These are phyloP conservation scores for Clavaria fumosa DNA, from an alignment of 768 basidiomycete genomes.

Conservation along the genomic window DNA sequence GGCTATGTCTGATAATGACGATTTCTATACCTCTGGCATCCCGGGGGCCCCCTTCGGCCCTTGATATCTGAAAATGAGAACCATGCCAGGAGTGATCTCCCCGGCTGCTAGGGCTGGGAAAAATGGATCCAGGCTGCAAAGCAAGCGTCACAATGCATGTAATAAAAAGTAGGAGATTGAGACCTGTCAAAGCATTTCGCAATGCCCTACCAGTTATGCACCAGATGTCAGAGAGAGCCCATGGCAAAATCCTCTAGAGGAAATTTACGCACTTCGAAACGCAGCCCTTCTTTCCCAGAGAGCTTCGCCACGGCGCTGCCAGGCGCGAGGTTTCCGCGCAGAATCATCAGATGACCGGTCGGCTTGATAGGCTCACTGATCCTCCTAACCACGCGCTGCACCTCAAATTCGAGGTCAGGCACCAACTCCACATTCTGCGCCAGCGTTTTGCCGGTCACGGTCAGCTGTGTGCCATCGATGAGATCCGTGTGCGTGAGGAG, in stretches of 20 bases:
- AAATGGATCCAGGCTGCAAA: slow-evolving; percentile 43
- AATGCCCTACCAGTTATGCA: slow-evolving; percentile 30
- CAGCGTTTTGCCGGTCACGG: slow-evolving; percentile 83
- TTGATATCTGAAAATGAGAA: slow-evolving; percentile 76
- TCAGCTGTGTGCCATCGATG: slow-evolving; percentile 71
- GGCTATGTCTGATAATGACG: slow-evolving; percentile 1
- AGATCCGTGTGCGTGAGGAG: slow-evolving; percentile 62
- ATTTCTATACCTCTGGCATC: slow-evolving; percentile 76
- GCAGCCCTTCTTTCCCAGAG: slow-evolving; percentile 81
- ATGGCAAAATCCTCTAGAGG: neutral
- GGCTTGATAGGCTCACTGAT: slow-evolving; percentile 70
- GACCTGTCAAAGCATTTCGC: slow-evolving; percentile 66
- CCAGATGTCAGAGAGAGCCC: neutral
- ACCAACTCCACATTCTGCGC: slow-evolving; percentile 78
- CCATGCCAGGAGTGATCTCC: slow-evolving; percentile 59
- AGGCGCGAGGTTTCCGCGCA: slow-evolving; percentile 82
- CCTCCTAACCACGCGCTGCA: slow-evolving; percentile 62
- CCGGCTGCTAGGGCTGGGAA: slow-evolving; percentile 60
- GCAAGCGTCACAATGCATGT: neutral
- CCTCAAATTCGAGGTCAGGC: slow-evolving; percentile 48
- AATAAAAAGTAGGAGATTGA: neutral
- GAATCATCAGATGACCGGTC: slow-evolving; percentile 76
- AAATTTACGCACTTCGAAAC: slow-evolving; percentile 46
- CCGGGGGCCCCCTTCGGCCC: slow-evolving; percentile 87
- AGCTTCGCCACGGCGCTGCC: slow-evolving; percentile 83